These are phyloP conservation scores for Backusella sp. DNA, from an alignment of 192 early-diverging fungal genomes.

Conservation along the genomic window DNA sequence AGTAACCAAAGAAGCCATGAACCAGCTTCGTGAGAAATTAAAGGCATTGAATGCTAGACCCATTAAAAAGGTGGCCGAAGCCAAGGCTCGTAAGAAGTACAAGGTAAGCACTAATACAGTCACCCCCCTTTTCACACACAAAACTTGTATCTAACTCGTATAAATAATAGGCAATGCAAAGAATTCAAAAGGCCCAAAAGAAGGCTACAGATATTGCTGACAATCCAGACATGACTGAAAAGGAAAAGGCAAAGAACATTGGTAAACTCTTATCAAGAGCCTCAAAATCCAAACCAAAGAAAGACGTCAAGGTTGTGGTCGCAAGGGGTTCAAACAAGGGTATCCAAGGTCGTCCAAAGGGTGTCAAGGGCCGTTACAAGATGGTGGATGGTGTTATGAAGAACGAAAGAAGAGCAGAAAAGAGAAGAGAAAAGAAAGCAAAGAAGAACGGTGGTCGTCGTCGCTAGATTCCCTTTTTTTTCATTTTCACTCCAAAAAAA, in stretches of 20 bases:
- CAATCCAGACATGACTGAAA: constrained; percentile 87
- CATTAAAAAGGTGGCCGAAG: constrained; percentile 99
- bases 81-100: constrained; percentile 95
- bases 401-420: constrained; percentile 87
- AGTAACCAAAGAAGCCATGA: constrained; percentile 95
- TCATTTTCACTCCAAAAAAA: background rate
- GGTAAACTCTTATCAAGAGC: constrained; percentile 80
- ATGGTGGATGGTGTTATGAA: constrained; percentile 98
- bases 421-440: constrained; percentile 65
- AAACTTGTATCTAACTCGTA: background rate
- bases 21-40: constrained; percentile 77
- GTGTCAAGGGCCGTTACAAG: constrained; percentile 92
- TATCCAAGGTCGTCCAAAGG: constrained; percentile 89
- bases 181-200: constrained; percentile 79
- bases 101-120: constrained; percentile 33
- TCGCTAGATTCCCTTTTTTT: background rate
- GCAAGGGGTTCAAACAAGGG: constrained; percentile 81
- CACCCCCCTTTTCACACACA: background rate
- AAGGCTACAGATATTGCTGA: constrained; percentile 86
- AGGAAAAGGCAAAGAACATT: constrained; percentile 81
- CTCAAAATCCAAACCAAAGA: constrained; percentile 75
- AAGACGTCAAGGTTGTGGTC: constrained; percentile 87
- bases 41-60: constrained; percentile 93
- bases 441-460: constrained; percentile 45
- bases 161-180: constrained; percentile 51